A percentile compares a stretch with the other conserved stretches of the same genome.
These are phyloP conservation scores for Raphanus sativus DNA, from an alignment of 345 rosid species.

Conservation along the genomic window DNA sequence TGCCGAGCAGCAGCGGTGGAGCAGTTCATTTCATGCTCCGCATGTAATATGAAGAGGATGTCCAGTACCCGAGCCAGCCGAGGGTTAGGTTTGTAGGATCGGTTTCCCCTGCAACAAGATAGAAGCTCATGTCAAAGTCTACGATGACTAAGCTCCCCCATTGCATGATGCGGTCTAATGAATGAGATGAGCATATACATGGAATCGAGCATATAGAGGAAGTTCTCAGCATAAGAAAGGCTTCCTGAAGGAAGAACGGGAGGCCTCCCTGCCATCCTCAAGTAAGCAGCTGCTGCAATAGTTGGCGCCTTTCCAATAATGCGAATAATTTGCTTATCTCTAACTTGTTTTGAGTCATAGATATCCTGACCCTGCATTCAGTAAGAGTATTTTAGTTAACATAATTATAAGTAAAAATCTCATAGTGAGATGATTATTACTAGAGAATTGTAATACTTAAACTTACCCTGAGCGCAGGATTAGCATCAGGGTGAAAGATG, in stretches of 20 bases:
- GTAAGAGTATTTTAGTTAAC: slow-evolving; percentile 26
- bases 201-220: slow-evolving; percentile 94
- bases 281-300: slow-evolving; percentile 94
- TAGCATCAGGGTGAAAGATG: slow-evolving; percentile 96
- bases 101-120: slow-evolving; percentile 65
- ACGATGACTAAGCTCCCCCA: not conserved
- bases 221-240: slow-evolving; percentile 93
- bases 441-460: slow-evolving; percentile 5
- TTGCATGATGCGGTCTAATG: not conserved
- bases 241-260: slow-evolving; percentile 87
- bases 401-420: not conserved
- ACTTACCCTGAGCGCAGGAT: slow-evolving; percentile 94
- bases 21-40: slow-evolving; percentile 99
- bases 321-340: slow-evolving; percentile 94
- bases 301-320: slow-evolving; percentile 96
- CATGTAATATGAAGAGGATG: slow-evolving; percentile 85
- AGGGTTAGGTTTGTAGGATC: slow-evolving; percentile 86
- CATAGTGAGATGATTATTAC: not conserved
- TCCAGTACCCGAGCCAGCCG: slow-evolving; percentile 88
- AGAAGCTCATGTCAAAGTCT: not conserved
- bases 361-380: slow-evolving; percentile 47
- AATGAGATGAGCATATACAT: slow-evolving; percentile 41
- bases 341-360: slow-evolving; percentile 77
- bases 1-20: slow-evolving; percentile 96
- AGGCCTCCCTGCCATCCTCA: slow-evolving; percentile 96